Percentiles rank a stretch among this genome's conserved stretches.
These are phyloP conservation scores for Chlorella sp. DNA, from an alignment of 139 green algal species.

Conservation along the genomic window DNA sequence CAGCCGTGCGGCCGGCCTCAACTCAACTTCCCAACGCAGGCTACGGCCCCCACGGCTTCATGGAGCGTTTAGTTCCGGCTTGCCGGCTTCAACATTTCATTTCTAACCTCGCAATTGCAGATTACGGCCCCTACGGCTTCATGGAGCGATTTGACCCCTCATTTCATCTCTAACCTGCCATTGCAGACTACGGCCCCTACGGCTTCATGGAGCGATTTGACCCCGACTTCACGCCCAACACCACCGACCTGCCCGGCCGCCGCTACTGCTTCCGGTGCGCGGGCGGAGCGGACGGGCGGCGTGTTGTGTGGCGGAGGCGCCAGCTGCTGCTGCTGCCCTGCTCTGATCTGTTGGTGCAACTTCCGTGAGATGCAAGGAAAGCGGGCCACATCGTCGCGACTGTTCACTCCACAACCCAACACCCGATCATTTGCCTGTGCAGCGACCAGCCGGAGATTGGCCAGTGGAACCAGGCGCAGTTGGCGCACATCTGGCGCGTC, in stretches of 20 bases:
- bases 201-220: slow-evolving; percentile 93
- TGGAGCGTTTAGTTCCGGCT: slow-evolving; percentile 93
- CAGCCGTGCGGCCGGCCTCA: too few species aligned
- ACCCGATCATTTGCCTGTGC: background rate
- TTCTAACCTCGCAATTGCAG: background rate
- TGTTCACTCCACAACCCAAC: background rate
- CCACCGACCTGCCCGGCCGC: slow-evolving; percentile 75
- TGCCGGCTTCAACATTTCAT: slow-evolving; percentile 87
- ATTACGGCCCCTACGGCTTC: slow-evolving; percentile 18
- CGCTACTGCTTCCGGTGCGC: slow-evolving; percentile 52
- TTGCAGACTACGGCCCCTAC: slow-evolving; percentile 63
- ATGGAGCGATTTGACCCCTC: slow-evolving; percentile 89
- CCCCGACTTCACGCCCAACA: slow-evolving; percentile 94
- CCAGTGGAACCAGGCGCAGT: slow-evolving; percentile 56
- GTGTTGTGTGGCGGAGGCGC: background rate
- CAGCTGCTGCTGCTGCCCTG: too few species aligned
- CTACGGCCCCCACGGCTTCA: background rate
- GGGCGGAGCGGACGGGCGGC: background rate
- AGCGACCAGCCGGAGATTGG: background rate
- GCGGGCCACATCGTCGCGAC: too few species aligned
- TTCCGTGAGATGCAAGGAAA: too few species aligned
- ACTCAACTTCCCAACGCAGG: too few species aligned
- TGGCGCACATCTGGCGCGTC: too few species aligned
- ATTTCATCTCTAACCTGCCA: slow-evolving; percentile 61
- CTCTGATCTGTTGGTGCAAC: too few species aligned